phyloP scores from a whole-genome alignment of 495 filamentous ascomycete genomes.

The Saxophila tyrrhenica region DNA sequence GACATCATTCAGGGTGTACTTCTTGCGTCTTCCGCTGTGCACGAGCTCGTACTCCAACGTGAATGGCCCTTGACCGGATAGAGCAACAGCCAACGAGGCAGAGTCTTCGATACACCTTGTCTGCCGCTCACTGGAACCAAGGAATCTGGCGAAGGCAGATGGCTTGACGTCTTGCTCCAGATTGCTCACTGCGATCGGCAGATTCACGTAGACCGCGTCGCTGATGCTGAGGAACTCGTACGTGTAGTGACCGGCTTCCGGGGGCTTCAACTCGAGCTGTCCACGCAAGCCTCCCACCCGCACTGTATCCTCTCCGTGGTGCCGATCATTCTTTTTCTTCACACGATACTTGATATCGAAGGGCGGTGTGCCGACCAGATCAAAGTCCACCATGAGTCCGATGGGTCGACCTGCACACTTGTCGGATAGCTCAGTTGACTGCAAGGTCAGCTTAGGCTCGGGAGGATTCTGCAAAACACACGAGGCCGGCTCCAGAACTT shows the following conservation, averaged over 20 bases:
- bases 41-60: conserved; percentile 87
- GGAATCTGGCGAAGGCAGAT: conserved; percentile 66
- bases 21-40: conserved; percentile 73
- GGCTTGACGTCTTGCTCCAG: conserved; percentile 89
- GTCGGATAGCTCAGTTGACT: conserved; percentile 70
- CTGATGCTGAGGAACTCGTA: conserved; percentile 73
- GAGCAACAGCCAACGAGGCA: conserved; percentile 55
- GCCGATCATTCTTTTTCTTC: conserved; percentile 44
- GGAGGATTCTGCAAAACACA: conserved; percentile 85
- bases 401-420: conserved; percentile 91
- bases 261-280: conserved; percentile 75
- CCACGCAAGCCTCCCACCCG: conserved; percentile 54
- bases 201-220: conserved; percentile 65
- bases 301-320: conserved; percentile 38
- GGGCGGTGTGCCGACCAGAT: conserved; percentile 80
- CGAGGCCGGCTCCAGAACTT: conserved; percentile 82
- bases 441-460: conserved; percentile 64
- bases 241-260: conserved; percentile 68
- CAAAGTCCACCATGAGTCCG: conserved; percentile 73
- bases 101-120: conserved; percentile 73
- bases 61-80: conserved; percentile 76
- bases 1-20: conserved; percentile 53
- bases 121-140: conserved; percentile 39
- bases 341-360: conserved; percentile 67
- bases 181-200: conserved; percentile 42